These are phyloP conservation scores for Rhodotorula sp. DNA, from an alignment of 1,284 basidiomycete genomes.

Conservation along the genomic window DNA sequence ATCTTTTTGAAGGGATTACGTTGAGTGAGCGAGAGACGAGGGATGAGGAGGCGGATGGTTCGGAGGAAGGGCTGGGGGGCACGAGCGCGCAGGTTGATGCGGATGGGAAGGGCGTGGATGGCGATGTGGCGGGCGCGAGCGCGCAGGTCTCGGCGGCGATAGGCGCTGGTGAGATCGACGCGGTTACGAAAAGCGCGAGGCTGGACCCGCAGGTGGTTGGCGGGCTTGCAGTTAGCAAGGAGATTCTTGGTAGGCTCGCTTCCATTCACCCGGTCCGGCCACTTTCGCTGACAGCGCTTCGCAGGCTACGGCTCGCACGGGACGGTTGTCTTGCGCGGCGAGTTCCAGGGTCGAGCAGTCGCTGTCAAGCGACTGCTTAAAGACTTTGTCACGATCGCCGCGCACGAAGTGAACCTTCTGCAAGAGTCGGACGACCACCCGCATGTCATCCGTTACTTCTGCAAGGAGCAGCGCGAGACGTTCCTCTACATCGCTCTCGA, in stretches of 20 bases:
- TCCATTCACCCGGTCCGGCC: background rate
- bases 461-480: conserved; percentile 86
- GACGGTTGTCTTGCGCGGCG: conserved; percentile 89
- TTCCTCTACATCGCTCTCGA: conserved; percentile 98
- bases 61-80: conserved; percentile 60
- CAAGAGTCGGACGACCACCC: conserved; percentile 97
- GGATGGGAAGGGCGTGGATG: conserved; percentile 51
- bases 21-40: conserved; percentile 19
- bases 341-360: conserved; percentile 90
- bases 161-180: background rate
- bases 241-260: conserved; percentile 42
- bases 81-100: conserved; percentile 52
- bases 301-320: conserved; percentile 93
- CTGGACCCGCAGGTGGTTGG: conserved; percentile 35
- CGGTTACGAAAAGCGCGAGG: background rate
- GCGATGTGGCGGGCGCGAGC: conserved; percentile 20
- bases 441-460: conserved; percentile 95
- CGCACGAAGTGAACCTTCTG: conserved; percentile 88
- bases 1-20: conserved; percentile 15
- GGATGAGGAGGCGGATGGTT: background rate
- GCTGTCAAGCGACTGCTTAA: conserved; percentile 93
- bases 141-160: background rate
- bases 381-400: conserved; percentile 92
- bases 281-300: background rate
- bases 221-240: conserved; percentile 41